Evolutionary conservation across 2,329 filamentous ascomycete species (phyloP).

Genomic region (Berkeleyomyces basicola): DNA sequence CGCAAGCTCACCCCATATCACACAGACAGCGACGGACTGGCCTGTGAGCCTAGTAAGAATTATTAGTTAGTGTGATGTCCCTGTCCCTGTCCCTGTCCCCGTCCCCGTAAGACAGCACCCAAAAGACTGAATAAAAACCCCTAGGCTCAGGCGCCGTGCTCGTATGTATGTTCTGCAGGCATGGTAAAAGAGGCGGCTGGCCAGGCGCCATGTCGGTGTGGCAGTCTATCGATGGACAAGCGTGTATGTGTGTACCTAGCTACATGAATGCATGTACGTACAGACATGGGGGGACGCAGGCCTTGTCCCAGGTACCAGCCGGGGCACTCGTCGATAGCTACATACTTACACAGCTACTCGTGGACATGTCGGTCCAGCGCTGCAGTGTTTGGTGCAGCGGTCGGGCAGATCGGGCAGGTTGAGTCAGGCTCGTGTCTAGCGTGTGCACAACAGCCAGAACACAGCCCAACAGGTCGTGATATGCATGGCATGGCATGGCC

Average conservation of each 20-base stretch:
- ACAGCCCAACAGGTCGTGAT: too few species aligned
- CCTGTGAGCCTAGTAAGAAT: not conserved
- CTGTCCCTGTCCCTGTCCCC: too few species aligned
- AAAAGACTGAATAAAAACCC: not conserved
- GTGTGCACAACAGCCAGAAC: too few species aligned
- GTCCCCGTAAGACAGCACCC: too few species aligned
- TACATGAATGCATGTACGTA: not conserved
- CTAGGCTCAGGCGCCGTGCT: not conserved
- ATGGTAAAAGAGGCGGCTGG: not conserved
- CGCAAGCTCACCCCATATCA: not conserved
- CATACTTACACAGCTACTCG: too few species aligned
- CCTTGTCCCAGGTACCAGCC: not conserved
- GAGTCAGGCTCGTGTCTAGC: too few species aligned
- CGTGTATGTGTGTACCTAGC: not conserved
- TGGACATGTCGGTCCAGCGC: too few species aligned
- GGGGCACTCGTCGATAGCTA: too few species aligned
- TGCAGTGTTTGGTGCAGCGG: too few species aligned
- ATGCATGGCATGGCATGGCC: too few species aligned
- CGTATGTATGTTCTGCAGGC: not conserved
- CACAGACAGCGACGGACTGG: not conserved
- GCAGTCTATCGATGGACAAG: not conserved
- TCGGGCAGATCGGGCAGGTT: too few species aligned
- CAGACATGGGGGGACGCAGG: not conserved
- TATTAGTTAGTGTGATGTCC: too few species aligned
- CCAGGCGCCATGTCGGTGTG: not conserved